Base-by-base conservation (phyloP, 805 yeast species). In the Pichia heedii region DNA sequence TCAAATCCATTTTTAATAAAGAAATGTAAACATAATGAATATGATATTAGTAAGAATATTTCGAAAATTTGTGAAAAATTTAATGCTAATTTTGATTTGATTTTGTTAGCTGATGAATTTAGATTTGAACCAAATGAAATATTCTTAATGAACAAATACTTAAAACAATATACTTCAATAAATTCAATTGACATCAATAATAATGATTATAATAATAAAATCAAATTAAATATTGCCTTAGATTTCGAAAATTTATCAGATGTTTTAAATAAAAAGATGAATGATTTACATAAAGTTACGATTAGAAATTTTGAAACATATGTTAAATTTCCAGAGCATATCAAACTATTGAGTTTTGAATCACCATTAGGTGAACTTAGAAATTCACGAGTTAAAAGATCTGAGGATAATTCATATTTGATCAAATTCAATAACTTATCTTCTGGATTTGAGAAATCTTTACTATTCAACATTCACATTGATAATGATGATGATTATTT, bases 31-130 rank as follows among this genome's bases (percentile, higher is more conserved):
- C 15, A 34, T 10, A 16, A 12, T 16, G 33, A 21, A 11, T 24
- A 21, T 5, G 16, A 42, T 9, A 45, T 54, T 13, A 37, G 41
- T 34, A 41, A 47, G 22, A 37, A 45, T 22, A 40, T 56, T 5
- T 24, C 40, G 7, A n/a, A 36, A 0, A 21, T 58, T 1, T 54
- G 60, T 37, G 29, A 47, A 3, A 39, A 47, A 15, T 51, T 40
- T 32, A 41, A 48, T 19, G 52, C 57, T 3, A 44, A 50, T 6
- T 57, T 60, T 36, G 53, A 49, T 16, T 44, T 50, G 8, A 44
- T 60, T 7, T 45, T 56, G 5, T 38, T 61, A 8, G 51, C 54
- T 21, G 64, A 61, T 48, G 65, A 61, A 35, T 58, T 51, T 35
- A 45, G 35, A 18, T 55, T 49, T 44, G 41, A 36, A 13, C 52